A percentile compares a stretch with the other conserved stretches of the same genome.
These are phyloP conservation scores for Vigna hirtella DNA, from an alignment of 306 rosid genomes.

Conservation along the genomic window DNA sequence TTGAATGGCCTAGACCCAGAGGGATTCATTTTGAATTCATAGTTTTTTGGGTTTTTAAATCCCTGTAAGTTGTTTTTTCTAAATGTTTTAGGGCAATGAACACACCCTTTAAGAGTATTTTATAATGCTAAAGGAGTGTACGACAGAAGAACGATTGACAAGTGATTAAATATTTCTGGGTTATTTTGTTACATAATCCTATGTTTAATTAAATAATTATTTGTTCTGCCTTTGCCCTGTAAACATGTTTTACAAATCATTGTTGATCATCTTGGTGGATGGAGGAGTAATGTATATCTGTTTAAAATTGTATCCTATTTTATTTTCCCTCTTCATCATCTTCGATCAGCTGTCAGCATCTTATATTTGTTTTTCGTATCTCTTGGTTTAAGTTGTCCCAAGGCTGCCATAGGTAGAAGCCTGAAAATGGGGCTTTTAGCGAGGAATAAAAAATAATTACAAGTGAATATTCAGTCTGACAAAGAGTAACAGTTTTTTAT, in stretches of 20 bases:
- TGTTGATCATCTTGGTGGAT: not conserved
- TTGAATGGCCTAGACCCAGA: conserved; percentile 47
- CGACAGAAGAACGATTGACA: conserved; percentile 36
- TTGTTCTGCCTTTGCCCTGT: not conserved
- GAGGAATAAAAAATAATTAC: not conserved
- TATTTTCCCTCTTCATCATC: not conserved
- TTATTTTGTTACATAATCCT: conserved; percentile 32
- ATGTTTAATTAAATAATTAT: not conserved
- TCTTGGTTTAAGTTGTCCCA: not conserved
- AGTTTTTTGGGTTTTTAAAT: conserved; percentile 48
- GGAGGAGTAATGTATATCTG: conserved; percentile 1
- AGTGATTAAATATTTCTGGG: conserved; percentile 38
- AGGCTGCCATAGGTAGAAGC: not conserved
- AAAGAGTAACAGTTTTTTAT: not conserved
- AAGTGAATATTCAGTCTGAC: not conserved
- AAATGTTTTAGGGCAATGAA: conserved; percentile 41
- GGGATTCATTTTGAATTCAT: conserved; percentile 50
- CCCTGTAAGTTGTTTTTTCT: conserved; percentile 46
- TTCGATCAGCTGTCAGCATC: not conserved
- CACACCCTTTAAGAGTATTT: conserved; percentile 39
- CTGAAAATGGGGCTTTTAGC: not conserved
- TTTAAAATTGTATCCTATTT: not conserved
- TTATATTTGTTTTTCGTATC: not conserved
- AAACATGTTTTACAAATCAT: not conserved
- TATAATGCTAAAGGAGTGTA: conserved; percentile 41